Evolutionary conservation across 2,329 filamentous ascomycete genomes (phyloP).

Genomic region (Ophiostoma triangulosporum): DNA sequence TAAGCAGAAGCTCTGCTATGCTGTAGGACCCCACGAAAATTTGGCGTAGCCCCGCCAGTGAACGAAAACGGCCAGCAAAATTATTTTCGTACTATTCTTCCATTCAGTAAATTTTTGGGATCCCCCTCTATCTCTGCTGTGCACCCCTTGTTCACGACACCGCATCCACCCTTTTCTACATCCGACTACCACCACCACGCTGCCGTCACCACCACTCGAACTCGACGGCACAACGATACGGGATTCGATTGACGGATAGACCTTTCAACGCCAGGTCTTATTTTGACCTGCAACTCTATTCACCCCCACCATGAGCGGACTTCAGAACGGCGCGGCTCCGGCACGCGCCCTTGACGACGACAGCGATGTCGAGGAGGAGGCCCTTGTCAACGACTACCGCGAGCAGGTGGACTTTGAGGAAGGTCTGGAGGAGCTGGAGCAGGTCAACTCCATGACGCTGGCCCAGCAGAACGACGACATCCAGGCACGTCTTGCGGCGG

Average conservation of each 20-base stretch:
- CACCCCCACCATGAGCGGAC: slow-evolving; percentile 38
- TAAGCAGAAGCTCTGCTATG: not conserved
- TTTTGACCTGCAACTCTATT: not conserved
- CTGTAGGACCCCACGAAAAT: slow-evolving; percentile 6
- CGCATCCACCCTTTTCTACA: not conserved
- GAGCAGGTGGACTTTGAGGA: slow-evolving; percentile 77
- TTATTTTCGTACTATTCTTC: slow-evolving; percentile 2
- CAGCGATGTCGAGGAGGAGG: slow-evolving; percentile 92
- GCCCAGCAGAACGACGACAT: slow-evolving; percentile 77
- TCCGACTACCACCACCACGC: not conserved
- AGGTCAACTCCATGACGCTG: slow-evolving; percentile 54
- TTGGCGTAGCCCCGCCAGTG: slow-evolving; percentile 6
- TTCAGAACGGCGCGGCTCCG: slow-evolving; percentile 47
- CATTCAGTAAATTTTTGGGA: slow-evolving; percentile 2
- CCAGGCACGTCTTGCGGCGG: slow-evolving; percentile 78
- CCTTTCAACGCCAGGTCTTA: not conserved
- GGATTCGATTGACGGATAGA: not conserved
- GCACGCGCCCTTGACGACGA: slow-evolving; percentile 57
- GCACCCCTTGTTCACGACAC: slow-evolving; percentile 4
- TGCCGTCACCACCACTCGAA: not conserved
- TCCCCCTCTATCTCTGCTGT: not conserved
- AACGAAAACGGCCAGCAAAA: slow-evolving; percentile 10
- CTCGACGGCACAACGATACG: not conserved
- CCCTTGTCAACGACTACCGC: slow-evolving; percentile 86
- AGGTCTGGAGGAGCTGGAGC: slow-evolving; percentile 69